Base-by-base conservation (phyloP, 768 basidiomycete genomes). In the Boletus barrowsii region DNA sequence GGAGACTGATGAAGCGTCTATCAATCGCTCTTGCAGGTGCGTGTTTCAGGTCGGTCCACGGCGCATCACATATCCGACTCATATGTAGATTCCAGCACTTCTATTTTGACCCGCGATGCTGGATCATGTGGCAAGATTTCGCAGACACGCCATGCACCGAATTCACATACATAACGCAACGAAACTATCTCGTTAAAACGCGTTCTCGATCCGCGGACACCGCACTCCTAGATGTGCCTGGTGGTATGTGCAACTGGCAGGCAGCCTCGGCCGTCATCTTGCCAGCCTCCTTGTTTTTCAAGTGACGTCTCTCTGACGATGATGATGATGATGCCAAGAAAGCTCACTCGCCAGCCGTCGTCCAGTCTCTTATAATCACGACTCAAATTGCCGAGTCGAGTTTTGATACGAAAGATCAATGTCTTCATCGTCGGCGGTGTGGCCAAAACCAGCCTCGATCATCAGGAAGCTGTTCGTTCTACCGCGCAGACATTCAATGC, bases 401-500 rank as follows among this genome's bases (percentile, higher is more conserved):
- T 35, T 8, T 56, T 39, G 40, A 44, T 36, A 20, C 17, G n/a
- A 2, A n/a, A 32, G 14, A 8, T 1, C 6, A 14, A 29, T 14
- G 7, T 49, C 15, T 13, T 35, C 33, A 10, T 45, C 40, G 7
- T 29, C 32, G 32, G 29, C 20, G 20, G 17, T 33, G 14, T 14
- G 9, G 20, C 10, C 42, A 6, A 29, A 46, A 29, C 20, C 35
- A 49, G 15, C 26, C 32, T 22, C 22, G 43, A 56, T 51, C 47
- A 56, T 63, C 51, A 54, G 37, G 43, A 46, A 55, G 50, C 54
- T 50, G 17, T 63, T 15, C 50, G 5, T 36, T 1, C 18, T 18
- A 15, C 10, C 39, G 48, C 14, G 35, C 13, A 30, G 37, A 11
- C 37, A 24, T 18, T 47, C 55, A 10, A 18, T 51, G 32, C 17